Evolutionary conservation across 495 filamentous ascomycete species (phyloP).

Genomic region (Neurospora discreta): DNA sequence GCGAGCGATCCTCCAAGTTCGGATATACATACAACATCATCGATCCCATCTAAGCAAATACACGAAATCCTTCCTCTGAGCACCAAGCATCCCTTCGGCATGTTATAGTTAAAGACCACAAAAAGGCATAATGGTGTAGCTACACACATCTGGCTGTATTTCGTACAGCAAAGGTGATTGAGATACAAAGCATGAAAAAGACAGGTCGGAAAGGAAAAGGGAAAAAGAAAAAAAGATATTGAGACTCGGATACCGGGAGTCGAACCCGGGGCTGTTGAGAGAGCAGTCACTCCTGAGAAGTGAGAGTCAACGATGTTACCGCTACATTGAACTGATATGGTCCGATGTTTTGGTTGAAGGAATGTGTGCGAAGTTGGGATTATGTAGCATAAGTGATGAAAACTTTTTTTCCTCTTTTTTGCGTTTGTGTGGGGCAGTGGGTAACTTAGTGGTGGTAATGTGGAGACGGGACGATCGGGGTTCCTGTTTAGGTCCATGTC

Average conservation of each 20-base stretch:
- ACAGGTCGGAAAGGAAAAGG: too few species aligned
- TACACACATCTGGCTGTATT: too few species aligned
- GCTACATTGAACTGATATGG: background rate
- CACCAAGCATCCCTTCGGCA: too few species aligned
- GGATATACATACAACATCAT: too few species aligned
- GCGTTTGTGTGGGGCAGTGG: background rate
- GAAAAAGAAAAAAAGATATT: background rate
- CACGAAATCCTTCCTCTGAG: too few species aligned
- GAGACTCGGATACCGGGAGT: background rate
- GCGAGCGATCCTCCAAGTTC: background rate
- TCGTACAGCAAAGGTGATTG: too few species aligned
- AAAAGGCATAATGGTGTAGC: too few species aligned
- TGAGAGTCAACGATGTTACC: background rate
- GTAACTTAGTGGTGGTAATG: background rate
- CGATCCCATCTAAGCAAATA: too few species aligned
- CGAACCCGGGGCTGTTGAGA: background rate
- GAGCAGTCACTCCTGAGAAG: background rate
- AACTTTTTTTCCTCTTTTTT: background rate
- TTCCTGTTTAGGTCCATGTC: background rate
- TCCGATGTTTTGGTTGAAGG: background rate
- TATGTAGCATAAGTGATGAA: background rate
- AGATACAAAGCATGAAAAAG: too few species aligned
- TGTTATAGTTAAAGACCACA: too few species aligned
- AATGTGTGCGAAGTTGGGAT: accelerated
- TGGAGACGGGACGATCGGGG: background rate